Evolutionary conservation across 768 basidiomycete genomes (phyloP).

Genomic region (Suillus weaverae): DNA sequence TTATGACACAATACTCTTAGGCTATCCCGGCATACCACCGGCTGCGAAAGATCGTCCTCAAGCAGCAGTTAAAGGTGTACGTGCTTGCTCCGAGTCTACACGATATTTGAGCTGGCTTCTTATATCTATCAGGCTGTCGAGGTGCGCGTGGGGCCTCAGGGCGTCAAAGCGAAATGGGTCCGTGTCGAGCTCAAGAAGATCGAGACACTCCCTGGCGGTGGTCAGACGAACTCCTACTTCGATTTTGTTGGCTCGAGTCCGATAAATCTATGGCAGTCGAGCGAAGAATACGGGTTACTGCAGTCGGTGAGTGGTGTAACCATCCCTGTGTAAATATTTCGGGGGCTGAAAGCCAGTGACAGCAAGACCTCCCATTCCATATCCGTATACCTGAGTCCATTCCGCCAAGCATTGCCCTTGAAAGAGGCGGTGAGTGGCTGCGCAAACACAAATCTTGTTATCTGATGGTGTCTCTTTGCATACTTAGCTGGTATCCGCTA

Average conservation of each 20-base stretch:
- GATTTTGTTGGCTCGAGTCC: conserved; percentile 84
- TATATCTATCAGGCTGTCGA: conserved; percentile 67
- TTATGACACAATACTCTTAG: conserved; percentile 37
- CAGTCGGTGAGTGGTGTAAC: conserved; percentile 51
- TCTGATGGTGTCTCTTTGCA: neutral
- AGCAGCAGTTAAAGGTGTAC: conserved; percentile 82
- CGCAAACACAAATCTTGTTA: neutral
- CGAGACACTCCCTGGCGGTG: conserved; percentile 76
- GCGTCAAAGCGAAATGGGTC: conserved; percentile 90
- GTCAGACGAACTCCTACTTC: conserved; percentile 67
- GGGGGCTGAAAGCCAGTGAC: conserved; percentile 8
- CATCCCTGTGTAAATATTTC: conserved; percentile 5
- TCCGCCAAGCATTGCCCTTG: conserved; percentile 81
- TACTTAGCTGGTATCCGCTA: conserved; percentile 88
- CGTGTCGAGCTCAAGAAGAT: conserved; percentile 89
- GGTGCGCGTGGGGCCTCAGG: conserved; percentile 69
- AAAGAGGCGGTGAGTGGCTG: conserved; percentile 58
- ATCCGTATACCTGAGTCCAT: conserved; percentile 92
- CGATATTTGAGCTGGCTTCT: conserved; percentile 7
- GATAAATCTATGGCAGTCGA: conserved; percentile 78
- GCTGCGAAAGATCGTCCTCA: conserved; percentile 72
- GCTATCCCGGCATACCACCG: conserved; percentile 89
- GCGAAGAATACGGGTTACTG: conserved; percentile 70
- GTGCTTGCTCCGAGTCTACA: conserved; percentile 36
- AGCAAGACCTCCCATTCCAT: conserved; percentile 89